Evolutionary conservation across 2,329 filamentous ascomycete species (phyloP).

Genomic region (Cladophialophora immunda): DNA sequence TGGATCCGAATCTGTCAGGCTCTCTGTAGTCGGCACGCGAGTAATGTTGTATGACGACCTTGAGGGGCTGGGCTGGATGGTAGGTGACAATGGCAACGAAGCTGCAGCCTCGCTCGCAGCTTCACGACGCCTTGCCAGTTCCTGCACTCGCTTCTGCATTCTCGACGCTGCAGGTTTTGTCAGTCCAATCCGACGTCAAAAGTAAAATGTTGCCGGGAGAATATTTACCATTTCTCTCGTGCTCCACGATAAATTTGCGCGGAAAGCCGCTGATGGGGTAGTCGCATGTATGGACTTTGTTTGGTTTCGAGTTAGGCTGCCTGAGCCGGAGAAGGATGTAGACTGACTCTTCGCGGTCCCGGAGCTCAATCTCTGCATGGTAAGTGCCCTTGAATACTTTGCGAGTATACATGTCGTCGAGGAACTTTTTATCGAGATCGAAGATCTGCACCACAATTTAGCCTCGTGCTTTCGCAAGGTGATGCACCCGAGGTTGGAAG

Average conservation of each 20-base stretch:
- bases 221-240: neutral
- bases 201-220: neutral
- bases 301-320: neutral
- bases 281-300: neutral
- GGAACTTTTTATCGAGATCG: neutral
- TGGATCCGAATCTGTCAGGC: neutral
- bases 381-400: neutral
- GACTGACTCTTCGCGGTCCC: neutral
- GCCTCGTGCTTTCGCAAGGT: neutral
- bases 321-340: neutral
- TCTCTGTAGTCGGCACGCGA: neutral
- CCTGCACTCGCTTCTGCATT: neutral
- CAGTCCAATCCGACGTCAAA: neutral
- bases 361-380: neutral
- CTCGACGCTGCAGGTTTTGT: neutral
- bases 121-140: slow-evolving; percentile 2
- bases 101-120: neutral
- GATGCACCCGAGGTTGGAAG: neutral
- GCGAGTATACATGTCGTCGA: slow-evolving; percentile 3
- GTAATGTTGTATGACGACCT: neutral
- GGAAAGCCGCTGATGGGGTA: slow-evolving; percentile 5
- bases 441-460: neutral
- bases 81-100: neutral
- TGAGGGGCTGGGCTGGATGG: neutral
- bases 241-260: neutral